These are phyloP conservation scores for Geotrichum europaeum DNA, from an alignment of 1,139 yeast species.

Conservation along the genomic window DNA sequence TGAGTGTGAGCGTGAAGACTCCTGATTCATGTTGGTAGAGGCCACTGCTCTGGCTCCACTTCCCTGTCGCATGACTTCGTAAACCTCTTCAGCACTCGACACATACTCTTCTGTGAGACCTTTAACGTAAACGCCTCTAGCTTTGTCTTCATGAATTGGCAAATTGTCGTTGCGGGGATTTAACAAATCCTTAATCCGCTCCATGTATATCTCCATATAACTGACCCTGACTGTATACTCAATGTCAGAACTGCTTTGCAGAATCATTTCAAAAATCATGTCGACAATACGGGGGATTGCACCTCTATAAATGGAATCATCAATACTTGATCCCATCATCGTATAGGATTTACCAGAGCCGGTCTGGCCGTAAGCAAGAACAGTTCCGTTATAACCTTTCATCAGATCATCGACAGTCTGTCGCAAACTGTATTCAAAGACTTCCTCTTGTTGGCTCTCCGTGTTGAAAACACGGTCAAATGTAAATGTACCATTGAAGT, in stretches of 20 bases:
- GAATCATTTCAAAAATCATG: conserved; percentile 54
- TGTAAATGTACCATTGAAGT: conserved; percentile 39
- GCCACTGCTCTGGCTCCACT: conserved; percentile 50
- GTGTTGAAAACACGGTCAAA: conserved; percentile 64
- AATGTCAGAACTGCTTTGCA: conserved; percentile 44
- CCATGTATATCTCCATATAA: conserved; percentile 79
- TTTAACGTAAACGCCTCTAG: conserved; percentile 62
- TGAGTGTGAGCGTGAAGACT: conserved; percentile 77
- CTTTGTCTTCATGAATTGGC: conserved; percentile 60
- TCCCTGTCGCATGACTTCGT: conserved; percentile 52
- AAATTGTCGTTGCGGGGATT: conserved; percentile 38
- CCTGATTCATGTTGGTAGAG: conserved; percentile 66
- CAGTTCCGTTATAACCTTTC: conserved; percentile 78
- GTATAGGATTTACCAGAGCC: conserved; percentile 85
- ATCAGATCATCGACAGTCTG: conserved; percentile 63
- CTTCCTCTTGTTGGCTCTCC: conserved; percentile 47
- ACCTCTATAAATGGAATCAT: conserved; percentile 44
- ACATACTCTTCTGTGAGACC: conserved; percentile 61
- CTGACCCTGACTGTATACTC: conserved; percentile 68
- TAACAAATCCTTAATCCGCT: conserved; percentile 61
- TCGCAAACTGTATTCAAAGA: conserved; percentile 55
- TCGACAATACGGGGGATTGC: conserved; percentile 69
- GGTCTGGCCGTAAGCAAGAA: conserved; percentile 84
- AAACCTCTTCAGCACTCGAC: conserved; percentile 52
- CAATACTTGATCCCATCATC: conserved; percentile 60